Conservation (phyloP, 371 early-diverging fungal genomes). For the Mucor ambiguus region DNA sequence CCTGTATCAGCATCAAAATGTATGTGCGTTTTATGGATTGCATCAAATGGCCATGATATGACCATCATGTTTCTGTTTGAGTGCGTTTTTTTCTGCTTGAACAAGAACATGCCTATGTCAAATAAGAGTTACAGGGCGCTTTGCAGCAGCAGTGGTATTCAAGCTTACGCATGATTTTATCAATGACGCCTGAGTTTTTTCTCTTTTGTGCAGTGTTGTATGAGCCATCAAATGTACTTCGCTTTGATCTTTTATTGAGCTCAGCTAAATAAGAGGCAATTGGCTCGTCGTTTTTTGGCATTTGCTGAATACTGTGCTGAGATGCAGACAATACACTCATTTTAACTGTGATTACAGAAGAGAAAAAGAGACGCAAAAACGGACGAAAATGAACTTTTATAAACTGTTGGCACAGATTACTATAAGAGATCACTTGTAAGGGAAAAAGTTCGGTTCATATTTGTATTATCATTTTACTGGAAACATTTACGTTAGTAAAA, state of each 20-base stretch:
- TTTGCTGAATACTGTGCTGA: conserved; percentile 1
- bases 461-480: conserved; percentile 2
- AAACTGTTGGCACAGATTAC: background rate
- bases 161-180: conserved; percentile 7
- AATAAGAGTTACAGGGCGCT: background rate
- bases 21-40: conserved; percentile 31
- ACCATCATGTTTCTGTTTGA: conserved; percentile 12
- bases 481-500: conserved; percentile 6
- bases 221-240: background rate
- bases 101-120: background rate
- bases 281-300: conserved; percentile 10
- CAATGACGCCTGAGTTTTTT: conserved; percentile 12
- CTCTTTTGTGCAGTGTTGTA: background rate
- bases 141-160: background rate
- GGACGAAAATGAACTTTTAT: background rate
- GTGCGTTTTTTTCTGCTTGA: background rate
- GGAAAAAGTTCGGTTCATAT: conserved; percentile 13
- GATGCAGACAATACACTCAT: conserved; percentile 12
- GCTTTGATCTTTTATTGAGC: conserved; percentile 5
- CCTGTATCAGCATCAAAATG: conserved; percentile 22
- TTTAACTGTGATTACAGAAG: background rate
- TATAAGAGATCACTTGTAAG: background rate
- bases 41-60: conserved; percentile 31
- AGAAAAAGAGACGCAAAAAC: background rate
- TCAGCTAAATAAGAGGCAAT: conserved; percentile 16